Evolutionary conservation across 169 alveolate genomes (phyloP).

Genomic region (Babesia ovis): DNA sequence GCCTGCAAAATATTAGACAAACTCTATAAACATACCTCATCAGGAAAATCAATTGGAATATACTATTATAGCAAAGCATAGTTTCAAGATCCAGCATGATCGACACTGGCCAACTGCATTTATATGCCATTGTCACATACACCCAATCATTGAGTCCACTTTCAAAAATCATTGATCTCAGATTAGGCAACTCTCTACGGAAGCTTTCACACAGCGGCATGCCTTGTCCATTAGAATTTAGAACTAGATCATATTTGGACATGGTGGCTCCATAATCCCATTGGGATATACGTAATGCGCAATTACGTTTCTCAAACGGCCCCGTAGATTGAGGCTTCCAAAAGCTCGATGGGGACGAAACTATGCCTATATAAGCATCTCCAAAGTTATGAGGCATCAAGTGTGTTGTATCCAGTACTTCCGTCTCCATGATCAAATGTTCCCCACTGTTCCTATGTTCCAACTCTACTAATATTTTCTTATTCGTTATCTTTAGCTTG

Average conservation of each 20-base stretch:
- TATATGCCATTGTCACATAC: constrained; percentile 1
- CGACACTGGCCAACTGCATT: constrained; percentile 38
- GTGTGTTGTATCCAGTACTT: constrained; percentile 36
- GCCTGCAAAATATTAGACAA: not conserved
- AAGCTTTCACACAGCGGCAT: not conserved
- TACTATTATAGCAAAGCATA: constrained; percentile 33
- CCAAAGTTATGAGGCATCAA: constrained; percentile 28
- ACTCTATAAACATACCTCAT: constrained; percentile 20
- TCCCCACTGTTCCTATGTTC: constrained; percentile 4
- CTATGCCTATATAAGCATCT: constrained; percentile 17
- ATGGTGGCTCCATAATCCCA: constrained; percentile 27
- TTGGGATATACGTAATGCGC: constrained; percentile 17
- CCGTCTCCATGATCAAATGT: constrained; percentile 21
- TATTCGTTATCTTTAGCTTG: constrained; percentile 1
- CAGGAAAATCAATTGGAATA: constrained; percentile 42
- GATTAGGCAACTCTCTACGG: constrained; percentile 9
- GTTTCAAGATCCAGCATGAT: constrained; percentile 19
- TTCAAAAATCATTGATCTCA: not conserved
- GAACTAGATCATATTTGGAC: constrained; percentile 9
- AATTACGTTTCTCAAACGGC: not conserved
- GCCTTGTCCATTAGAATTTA: not conserved
- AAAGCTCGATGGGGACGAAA: not conserved
- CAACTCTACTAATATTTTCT: constrained; percentile 1
- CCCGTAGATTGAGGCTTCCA: not conserved
- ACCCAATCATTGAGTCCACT: constrained; percentile 36